Conservation (phyloP, 1,139 yeast genomes). For the Suhomyces guaymorum region DNA sequence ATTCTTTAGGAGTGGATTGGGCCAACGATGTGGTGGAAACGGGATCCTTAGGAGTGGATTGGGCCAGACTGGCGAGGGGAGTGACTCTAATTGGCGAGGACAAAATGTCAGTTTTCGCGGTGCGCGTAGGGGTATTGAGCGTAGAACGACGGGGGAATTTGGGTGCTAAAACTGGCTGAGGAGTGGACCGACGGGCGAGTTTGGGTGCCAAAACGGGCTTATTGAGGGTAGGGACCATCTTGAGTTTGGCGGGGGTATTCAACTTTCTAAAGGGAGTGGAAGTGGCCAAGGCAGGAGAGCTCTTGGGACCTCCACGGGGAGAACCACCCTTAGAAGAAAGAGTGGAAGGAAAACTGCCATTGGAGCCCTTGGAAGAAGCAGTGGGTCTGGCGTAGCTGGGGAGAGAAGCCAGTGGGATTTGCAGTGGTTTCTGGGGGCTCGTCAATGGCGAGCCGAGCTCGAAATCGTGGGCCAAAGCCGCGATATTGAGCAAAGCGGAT, state of each 20-base stretch:
- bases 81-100: constrained; percentile 14
- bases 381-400: constrained; percentile 40
- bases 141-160: too few relatives aligned
- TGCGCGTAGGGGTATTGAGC: constrained; percentile 9
- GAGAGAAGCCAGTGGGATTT: constrained; percentile 5
- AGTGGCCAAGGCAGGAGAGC: not conserved
- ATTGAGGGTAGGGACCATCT: constrained; percentile 11
- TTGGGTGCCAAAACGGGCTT: constrained; percentile 10
- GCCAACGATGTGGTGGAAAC: not conserved
- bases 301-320: too few relatives aligned
- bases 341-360: constrained; percentile 8
- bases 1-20: constrained; percentile 7
- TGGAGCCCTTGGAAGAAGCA: constrained; percentile 24
- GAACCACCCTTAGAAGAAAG: too few relatives aligned
- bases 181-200: too few relatives aligned
- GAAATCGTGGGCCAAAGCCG: constrained; percentile 25
- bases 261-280: constrained; percentile 7
- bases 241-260: constrained; percentile 14
- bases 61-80: too few relatives aligned
- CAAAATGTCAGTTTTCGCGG: constrained; percentile 5
- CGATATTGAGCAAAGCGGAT: constrained; percentile 31
- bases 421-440: constrained; percentile 7
- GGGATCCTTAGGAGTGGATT: constrained; percentile 6
- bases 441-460: constrained; percentile 16
- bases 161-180: too few relatives aligned